Evolutionary conservation across 768 basidiomycete genomes (phyloP).

Genomic region (Suillus subluteus): DNA sequence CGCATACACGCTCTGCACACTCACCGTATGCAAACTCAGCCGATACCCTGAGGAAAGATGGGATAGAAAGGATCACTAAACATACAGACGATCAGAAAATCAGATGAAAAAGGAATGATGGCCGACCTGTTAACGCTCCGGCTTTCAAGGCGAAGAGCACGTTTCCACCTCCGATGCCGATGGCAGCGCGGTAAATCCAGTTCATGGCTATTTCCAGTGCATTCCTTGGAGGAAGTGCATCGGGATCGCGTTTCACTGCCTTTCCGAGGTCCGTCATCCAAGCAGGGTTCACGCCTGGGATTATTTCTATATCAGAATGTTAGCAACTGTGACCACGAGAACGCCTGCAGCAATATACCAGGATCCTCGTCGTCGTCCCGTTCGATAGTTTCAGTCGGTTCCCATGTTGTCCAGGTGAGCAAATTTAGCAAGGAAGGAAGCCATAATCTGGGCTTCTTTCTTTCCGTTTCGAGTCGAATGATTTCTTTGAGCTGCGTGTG

Average conservation of each 20-base stretch:
- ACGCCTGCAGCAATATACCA: slow-evolving; percentile 28
- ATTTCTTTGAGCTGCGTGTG: slow-evolving; percentile 56
- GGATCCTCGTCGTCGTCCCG: slow-evolving; percentile 74
- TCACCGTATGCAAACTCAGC: slow-evolving; percentile 62
- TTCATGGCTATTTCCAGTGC: slow-evolving; percentile 54
- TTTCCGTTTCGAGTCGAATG: slow-evolving; percentile 54
- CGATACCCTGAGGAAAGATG: slow-evolving; percentile 56
- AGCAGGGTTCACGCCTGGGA: slow-evolving; percentile 57
- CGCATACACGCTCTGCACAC: slow-evolving; percentile 35
- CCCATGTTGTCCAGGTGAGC: slow-evolving; percentile 48
- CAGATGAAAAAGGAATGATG: neutral
- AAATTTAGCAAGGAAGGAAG: slow-evolving; percentile 48
- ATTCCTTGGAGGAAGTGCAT: slow-evolving; percentile 73
- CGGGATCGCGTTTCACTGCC: slow-evolving; percentile 66
- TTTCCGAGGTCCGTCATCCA: slow-evolving; percentile 54
- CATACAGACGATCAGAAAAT: neutral
- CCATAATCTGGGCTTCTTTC: slow-evolving; percentile 54
- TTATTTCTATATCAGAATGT: slow-evolving; percentile 41
- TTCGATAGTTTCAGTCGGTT: slow-evolving; percentile 46
- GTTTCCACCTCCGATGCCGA: slow-evolving; percentile 58
- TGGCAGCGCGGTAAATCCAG: slow-evolving; percentile 43
- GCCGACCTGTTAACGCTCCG: slow-evolving; percentile 60
- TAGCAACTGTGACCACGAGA: neutral
- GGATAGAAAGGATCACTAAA: slow-evolving; percentile 60
- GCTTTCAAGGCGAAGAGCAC: slow-evolving; percentile 73